phyloP scores from a whole-genome alignment of 805 yeast genomes.

The Priceomyces fermenticarens region DNA sequence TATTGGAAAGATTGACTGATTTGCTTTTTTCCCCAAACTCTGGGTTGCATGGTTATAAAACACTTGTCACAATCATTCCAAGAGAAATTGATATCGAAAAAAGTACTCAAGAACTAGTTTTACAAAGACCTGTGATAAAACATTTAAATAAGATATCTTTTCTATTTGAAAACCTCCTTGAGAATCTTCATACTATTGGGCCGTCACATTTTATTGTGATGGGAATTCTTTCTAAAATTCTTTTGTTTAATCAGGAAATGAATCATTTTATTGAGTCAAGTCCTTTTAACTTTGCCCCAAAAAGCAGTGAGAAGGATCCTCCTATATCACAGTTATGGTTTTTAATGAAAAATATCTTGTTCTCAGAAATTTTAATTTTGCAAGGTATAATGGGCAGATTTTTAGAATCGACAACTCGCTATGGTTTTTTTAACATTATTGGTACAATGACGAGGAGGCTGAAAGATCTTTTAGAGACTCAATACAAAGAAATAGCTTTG shows the following conservation, averaged over 20 bases:
- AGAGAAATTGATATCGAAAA: conserved; percentile 10
- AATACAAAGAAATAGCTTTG: conserved; percentile 25
- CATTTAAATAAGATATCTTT: conserved; percentile 49
- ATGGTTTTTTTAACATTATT: not conserved
- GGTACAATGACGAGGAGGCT: not conserved
- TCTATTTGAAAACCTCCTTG: conserved; percentile 37
- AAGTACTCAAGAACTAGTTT: conserved; percentile 9
- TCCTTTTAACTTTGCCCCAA: conserved; percentile 10
- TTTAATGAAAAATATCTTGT: conserved; percentile 39
- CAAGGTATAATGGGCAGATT: conserved; percentile 47
- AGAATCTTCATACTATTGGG: conserved; percentile 10
- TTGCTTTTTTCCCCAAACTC: conserved; percentile 19
- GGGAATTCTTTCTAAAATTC: conserved; percentile 19
- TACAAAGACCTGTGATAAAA: conserved; percentile 41
- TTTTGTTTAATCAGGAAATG: conserved; percentile 25
- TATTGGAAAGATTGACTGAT: conserved; percentile 12
- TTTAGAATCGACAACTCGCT: conserved; percentile 12
- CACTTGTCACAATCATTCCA: conserved; percentile 13
- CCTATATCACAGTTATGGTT: conserved; percentile 28
- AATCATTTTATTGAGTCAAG: conserved; percentile 13
- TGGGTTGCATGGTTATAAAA: conserved; percentile 11
- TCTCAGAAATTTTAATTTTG: conserved; percentile 47
- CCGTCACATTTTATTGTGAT: conserved; percentile 16
- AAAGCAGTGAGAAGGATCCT: conserved; percentile 8
- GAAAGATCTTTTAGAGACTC: conserved; percentile 15